Evolutionary conservation across 176 grass and related monocot species (phyloP).

Genomic region (Zoysia japonica): DNA sequence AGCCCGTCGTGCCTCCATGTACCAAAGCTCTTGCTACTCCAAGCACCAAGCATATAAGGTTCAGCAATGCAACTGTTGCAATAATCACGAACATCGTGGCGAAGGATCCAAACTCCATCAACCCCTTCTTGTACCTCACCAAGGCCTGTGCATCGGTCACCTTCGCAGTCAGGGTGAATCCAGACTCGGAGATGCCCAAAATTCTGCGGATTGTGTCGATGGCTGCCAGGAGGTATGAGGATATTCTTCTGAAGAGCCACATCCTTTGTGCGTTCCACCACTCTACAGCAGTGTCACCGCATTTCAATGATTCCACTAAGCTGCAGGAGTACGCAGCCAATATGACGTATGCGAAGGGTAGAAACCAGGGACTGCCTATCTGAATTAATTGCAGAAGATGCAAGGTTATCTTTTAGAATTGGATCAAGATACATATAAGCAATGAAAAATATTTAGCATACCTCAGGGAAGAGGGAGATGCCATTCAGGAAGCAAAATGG

Average conservation of each 20-base stretch:
- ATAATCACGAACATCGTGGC: constrained; percentile 61
- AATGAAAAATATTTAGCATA: constrained; percentile 18
- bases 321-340: constrained; percentile 49
- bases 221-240: constrained; percentile 54
- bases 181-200: constrained; percentile 47
- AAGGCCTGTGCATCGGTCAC: constrained; percentile 34
- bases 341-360: constrained; percentile 57
- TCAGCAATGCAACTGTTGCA: constrained; percentile 54
- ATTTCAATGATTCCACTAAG: constrained; percentile 46
- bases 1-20: neutral
- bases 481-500: constrained; percentile 71
- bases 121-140: constrained; percentile 51
- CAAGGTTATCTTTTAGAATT: constrained; percentile 22
- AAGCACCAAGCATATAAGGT: constrained; percentile 47
- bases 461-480: constrained; percentile 70
- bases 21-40: constrained; percentile 35
- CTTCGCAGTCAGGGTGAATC: constrained; percentile 61
- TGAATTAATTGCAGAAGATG: constrained; percentile 33
- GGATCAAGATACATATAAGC: neutral
- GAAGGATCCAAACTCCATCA: constrained; percentile 72
- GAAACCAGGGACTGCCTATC: constrained; percentile 56
- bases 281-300: constrained; percentile 45
- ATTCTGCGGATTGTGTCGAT: constrained; percentile 48
- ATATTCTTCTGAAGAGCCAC: constrained; percentile 65
- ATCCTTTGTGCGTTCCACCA: constrained; percentile 84